Conservation (phyloP, 495 filamentous ascomycete genomes). For the Aspergillus saccharolyticus region DNA sequence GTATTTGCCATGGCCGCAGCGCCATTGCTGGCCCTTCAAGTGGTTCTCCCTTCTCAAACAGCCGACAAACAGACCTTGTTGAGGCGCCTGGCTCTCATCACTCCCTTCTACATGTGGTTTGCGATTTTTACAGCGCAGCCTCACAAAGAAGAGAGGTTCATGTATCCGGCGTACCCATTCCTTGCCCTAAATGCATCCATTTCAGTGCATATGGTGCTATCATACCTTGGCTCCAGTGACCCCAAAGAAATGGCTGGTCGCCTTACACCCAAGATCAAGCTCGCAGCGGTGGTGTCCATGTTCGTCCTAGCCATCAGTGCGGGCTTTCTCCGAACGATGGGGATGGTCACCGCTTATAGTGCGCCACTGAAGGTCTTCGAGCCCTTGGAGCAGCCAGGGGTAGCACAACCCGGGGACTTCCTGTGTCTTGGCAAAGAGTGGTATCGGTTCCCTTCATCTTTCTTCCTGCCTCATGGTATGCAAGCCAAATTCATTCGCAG, state of each 20-base stretch:
- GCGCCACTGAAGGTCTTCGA: slow-evolving; percentile 77
- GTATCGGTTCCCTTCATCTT: slow-evolving; percentile 96
- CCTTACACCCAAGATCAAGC: slow-evolving; percentile 65
- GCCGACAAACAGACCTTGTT: slow-evolving; percentile 47
- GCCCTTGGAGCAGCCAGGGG: slow-evolving; percentile 43
- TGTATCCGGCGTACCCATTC: slow-evolving; percentile 94
- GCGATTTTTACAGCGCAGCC: slow-evolving; percentile 84
- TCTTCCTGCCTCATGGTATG: slow-evolving; percentile 75
- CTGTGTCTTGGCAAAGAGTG: slow-evolving; percentile 96
- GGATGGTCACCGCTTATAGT: slow-evolving; percentile 77
- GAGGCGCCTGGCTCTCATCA: slow-evolving; percentile 67
- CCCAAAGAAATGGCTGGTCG: slow-evolving; percentile 58
- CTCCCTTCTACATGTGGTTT: slow-evolving; percentile 94
- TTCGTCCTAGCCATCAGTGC: slow-evolving; percentile 54
- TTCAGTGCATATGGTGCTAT: slow-evolving; percentile 69
- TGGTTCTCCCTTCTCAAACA: slow-evolving; percentile 33
- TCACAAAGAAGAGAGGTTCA: slow-evolving; percentile 98
- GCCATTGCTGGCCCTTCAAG: slow-evolving; percentile 54
- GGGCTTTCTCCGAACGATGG: slow-evolving; percentile 68
- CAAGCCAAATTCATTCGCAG: slow-evolving; percentile 83
- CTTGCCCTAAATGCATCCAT: slow-evolving; percentile 91
- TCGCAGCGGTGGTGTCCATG: slow-evolving; percentile 52
- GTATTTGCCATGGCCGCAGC: slow-evolving; percentile 69
- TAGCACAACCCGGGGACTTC: slow-evolving; percentile 53
- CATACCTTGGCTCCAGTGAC: slow-evolving; percentile 64